These are phyloP conservation scores for Periglandula ipomoeae DNA, from an alignment of 2,329 filamentous ascomycete genomes.

Conservation along the genomic window DNA sequence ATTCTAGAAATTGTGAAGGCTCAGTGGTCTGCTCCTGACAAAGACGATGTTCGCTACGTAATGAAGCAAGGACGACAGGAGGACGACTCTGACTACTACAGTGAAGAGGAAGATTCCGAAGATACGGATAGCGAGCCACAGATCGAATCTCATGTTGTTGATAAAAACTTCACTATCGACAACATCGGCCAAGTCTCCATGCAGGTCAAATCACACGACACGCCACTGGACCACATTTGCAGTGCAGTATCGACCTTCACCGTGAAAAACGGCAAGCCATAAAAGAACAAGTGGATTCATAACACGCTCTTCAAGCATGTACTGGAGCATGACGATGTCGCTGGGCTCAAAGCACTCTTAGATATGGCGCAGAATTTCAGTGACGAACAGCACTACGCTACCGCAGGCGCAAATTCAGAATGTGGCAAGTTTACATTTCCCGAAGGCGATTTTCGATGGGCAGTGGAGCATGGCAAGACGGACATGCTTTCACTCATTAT, in stretches of 20 bases:
- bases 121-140: conserved; percentile 30
- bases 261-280: conserved; percentile 19
- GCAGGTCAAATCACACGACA: conserved; percentile 55
- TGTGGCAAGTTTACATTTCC: conserved; percentile 29
- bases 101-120: conserved; percentile 24
- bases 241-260: conserved; percentile 26
- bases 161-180: conserved; percentile 65
- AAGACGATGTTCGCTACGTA: conserved; percentile 40
- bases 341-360: conserved; percentile 48
- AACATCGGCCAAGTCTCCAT: conserved; percentile 61
- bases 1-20: conserved; percentile 62
- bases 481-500: conserved; percentile 56
- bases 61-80: conserved; percentile 31
- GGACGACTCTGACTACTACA: conserved; percentile 27
- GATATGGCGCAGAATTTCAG: conserved; percentile 40
- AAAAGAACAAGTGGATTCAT: conserved; percentile 1
- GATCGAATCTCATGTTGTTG: conserved; percentile 46
- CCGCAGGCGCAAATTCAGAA: conserved; percentile 24
- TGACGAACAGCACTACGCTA: conserved; percentile 21
- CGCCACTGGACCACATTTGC: conserved; percentile 44
- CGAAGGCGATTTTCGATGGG: conserved; percentile 30
- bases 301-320: conserved; percentile 32
- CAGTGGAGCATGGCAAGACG: conserved; percentile 39
- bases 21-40: conserved; percentile 54
- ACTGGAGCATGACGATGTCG: conserved; percentile 42